phyloP scores from a whole-genome alignment of 2,329 filamentous ascomycete genomes.

The Aspergillus niger region DNA sequence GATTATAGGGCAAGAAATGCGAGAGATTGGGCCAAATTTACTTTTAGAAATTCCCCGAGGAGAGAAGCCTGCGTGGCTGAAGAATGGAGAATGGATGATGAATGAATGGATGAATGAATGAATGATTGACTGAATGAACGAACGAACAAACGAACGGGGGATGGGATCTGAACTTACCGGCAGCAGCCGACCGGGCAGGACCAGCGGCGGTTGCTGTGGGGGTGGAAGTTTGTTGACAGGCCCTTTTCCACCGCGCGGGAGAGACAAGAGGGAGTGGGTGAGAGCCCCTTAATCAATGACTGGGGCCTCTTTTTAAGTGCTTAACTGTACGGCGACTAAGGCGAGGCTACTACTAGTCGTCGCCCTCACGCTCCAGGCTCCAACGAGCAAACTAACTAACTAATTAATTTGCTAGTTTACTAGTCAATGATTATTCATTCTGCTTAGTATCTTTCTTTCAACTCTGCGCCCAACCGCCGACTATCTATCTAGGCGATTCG shows the following conservation, averaged over 20 bases:
- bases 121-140: too few relatives aligned
- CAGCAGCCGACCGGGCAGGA: slow-evolving; percentile 10
- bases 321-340: too few relatives aligned
- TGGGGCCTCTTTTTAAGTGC: too few relatives aligned
- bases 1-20: background rate
- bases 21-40: background rate
- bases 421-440: background rate
- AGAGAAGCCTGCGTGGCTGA: background rate
- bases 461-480: background rate
- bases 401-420: background rate
- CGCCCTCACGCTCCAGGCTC: too few relatives aligned
- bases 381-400: background rate
- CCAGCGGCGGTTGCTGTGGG: slow-evolving; percentile 28
- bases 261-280: background rate
- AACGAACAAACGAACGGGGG: too few relatives aligned
- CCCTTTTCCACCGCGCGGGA: background rate
- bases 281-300: background rate
- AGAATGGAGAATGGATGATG: background rate
- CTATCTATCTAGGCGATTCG: background rate
- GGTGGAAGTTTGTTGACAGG: slow-evolving; percentile 26
- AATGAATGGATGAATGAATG: too few relatives aligned
- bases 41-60: background rate
- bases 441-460: background rate
- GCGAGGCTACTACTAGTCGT: too few relatives aligned
- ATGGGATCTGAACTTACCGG: slow-evolving; percentile 1